A percentile compares a stretch with the other conserved stretches of the same genome.
phyloP scores from a whole-genome alignment of 2,329 filamentous ascomycete genomes.

The Epicoccum nigrum region DNA sequence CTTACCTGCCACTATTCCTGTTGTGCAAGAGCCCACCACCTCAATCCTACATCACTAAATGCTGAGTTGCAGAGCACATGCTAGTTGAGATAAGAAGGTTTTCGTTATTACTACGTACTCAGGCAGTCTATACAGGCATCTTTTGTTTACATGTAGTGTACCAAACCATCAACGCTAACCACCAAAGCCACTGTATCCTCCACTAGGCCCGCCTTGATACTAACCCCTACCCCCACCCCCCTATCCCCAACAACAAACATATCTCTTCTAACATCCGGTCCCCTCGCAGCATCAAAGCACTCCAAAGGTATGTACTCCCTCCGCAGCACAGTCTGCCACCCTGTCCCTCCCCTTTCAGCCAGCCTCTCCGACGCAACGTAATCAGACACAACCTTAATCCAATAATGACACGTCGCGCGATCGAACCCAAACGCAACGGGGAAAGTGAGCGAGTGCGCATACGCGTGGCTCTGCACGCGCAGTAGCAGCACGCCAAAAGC shows the following conservation, averaged over 20 bases:
- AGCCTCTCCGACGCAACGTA: conserved; percentile 17
- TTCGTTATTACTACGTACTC: too few relatives aligned
- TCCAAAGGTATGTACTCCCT: conserved; percentile 21
- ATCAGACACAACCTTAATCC: conserved; percentile 27
- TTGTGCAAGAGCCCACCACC: too few relatives aligned
- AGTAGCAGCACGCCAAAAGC: conserved; percentile 25
- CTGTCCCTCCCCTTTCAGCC: conserved; percentile 4
- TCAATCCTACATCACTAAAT: too few relatives aligned
- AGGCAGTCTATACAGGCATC: too few relatives aligned
- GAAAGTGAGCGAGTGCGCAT: conserved; percentile 25
- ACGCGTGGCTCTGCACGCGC: conserved; percentile 22
- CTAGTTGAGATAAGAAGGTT: too few relatives aligned
- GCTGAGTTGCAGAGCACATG: too few relatives aligned
- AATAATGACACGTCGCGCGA: conserved; percentile 30
- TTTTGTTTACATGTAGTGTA: too few relatives aligned
- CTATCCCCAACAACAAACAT: conserved; percentile 26
- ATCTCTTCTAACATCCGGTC: conserved; percentile 26
- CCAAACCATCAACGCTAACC: conserved; percentile 31
- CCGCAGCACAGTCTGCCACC: conserved; percentile 24
- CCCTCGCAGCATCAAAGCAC: conserved; percentile 21
- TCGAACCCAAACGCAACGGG: conserved; percentile 31
- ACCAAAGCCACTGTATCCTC: conserved; percentile 28
- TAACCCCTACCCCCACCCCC: conserved; percentile 26
- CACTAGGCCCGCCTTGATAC: conserved; percentile 26
- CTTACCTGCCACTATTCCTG: too few relatives aligned